phyloP scores from a whole-genome alignment of 176 grass and related monocot species.

The Phoenix roebelenii region DNA sequence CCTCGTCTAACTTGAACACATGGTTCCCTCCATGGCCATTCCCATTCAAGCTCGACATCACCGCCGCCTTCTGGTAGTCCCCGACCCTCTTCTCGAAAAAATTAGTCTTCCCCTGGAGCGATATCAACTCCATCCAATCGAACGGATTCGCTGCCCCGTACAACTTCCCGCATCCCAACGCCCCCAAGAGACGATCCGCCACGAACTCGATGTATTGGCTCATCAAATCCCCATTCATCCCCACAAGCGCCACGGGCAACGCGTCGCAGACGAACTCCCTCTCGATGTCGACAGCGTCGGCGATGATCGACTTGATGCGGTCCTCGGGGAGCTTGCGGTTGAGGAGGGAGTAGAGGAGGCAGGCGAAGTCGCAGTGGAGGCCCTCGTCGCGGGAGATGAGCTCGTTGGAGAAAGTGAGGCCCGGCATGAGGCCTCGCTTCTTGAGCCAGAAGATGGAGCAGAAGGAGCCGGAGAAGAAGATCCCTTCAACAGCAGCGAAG shows the following conservation, averaged over 20 bases:
- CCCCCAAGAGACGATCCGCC: not conserved
- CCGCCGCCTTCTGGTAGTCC: conserved; percentile 1
- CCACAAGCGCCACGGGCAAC: not conserved
- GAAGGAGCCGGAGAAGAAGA: conserved; percentile 14
- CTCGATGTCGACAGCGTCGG: conserved; percentile 11
- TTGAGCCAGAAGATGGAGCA: conserved; percentile 15
- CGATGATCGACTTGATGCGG: not conserved
- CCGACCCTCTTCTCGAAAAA: conserved; percentile 10
- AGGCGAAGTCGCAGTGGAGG: conserved; percentile 10
- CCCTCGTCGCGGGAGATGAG: conserved; percentile 17
- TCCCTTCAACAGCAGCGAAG: conserved; percentile 6
- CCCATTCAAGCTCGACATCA: conserved; percentile 14
- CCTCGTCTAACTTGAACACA: conserved; percentile 15
- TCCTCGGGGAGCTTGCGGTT: not conserved
- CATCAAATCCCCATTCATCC: conserved; percentile 11
- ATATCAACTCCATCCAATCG: conserved; percentile 14
- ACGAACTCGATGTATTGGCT: conserved; percentile 10
- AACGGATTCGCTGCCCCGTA: conserved; percentile 2
- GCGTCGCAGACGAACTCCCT: conserved; percentile 10
- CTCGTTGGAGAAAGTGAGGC: conserved; percentile 15
- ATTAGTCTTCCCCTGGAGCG: conserved; percentile 9
- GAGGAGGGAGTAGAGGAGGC: conserved; percentile 2
- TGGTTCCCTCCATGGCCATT: not conserved
- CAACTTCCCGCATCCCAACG: not conserved
- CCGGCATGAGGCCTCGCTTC: conserved; percentile 13